Evolutionary conservation across 202 grass and related monocot species (phyloP), one percentile per base, ranked within the genome.

Genomic region (Cymbopogon flexuosus): DNA sequence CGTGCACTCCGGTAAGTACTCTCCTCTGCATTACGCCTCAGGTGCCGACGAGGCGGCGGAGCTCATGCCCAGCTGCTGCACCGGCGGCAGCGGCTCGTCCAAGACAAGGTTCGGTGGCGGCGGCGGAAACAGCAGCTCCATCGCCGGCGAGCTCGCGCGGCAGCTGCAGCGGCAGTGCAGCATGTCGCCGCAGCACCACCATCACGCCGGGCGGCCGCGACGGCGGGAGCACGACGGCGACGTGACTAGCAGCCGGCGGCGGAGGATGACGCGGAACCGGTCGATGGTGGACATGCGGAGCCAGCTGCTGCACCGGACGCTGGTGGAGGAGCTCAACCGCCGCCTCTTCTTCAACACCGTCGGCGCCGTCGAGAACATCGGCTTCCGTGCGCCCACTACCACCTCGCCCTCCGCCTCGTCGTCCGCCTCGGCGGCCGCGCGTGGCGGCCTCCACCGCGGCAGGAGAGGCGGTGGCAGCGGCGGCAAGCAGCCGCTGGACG

Each of bases 321-420:
- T 95, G 47, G 90, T 95, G 14, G 88, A 98, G 77, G 90, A 98
- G 84, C 85, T 98, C 81, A 94, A 93, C 76, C 94, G 92, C 45
- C 85, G 96, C 39, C 39, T 95, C 79, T 98, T 98, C 85, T 98
- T 98, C 83, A 98, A 98, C 76, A 98, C 96, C 21, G 82, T 98
- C 41, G 92, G 80, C 27, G 83, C 96, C 34, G 90, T 98, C 36
- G 92, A 98, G 77, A 84, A 87, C 78, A 91, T 95, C 18, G 92
- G 96, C 27, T 93, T 98, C 82, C 88, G 82, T 9, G 46, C 36
- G 13, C 81, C 68, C 39, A 5, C 84, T 41, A 36, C 22, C 35
- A 59, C 27, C 74, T 64, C 54, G 79, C 63, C 63, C 54, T 35
- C 61, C 19, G 73, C 54, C 0, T 75, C 75, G 0, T 79, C 81